Evolutionary conservation across 139 green algal genomes (phyloP).

Genomic region (Micractinium conductrix): DNA sequence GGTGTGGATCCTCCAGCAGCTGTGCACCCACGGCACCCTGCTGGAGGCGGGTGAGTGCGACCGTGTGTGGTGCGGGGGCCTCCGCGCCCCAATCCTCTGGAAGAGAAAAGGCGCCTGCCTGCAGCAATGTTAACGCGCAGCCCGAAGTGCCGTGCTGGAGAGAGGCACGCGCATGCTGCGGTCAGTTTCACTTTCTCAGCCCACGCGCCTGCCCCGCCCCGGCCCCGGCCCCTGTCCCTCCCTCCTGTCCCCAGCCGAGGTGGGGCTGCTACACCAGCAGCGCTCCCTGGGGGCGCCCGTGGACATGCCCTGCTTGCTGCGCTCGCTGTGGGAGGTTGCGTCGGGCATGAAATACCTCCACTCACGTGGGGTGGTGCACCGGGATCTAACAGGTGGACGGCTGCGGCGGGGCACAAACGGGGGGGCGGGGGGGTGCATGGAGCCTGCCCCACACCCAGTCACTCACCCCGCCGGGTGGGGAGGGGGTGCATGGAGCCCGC

Average conservation of each 20-base stretch:
- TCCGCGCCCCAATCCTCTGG: too few relatives aligned
- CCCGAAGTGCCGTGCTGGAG: background rate
- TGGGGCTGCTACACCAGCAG: background rate
- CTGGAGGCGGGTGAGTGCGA: conserved; percentile 1
- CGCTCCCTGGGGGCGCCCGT: background rate
- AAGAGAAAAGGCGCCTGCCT: too few relatives aligned
- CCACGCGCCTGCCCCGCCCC: background rate
- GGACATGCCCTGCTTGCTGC: conserved; percentile 9
- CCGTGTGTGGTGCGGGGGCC: too few relatives aligned
- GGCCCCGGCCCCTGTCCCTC: too few relatives aligned
- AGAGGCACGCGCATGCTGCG: too few relatives aligned
- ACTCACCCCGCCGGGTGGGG: too few relatives aligned
- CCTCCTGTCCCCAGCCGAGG: background rate
- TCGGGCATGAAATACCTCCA: conserved; percentile 51
- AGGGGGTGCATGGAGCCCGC: too few relatives aligned
- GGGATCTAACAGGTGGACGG: conserved; percentile 46
- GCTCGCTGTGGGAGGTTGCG: conserved; percentile 38
- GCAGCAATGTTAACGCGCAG: background rate
- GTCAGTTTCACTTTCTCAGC: background rate
- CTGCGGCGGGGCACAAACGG: too few relatives aligned
- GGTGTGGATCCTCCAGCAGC: conserved; percentile 25
- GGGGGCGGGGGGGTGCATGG: too few relatives aligned
- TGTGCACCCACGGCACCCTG: conserved; percentile 12
- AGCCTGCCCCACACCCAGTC: too few relatives aligned
- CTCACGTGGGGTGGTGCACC: conserved; percentile 43